A percentile compares a stretch with the other conserved stretches of the same genome.
Conservation (phyloP, 495 filamentous ascomycete species). For the Sporormia fimetaria region DNA sequence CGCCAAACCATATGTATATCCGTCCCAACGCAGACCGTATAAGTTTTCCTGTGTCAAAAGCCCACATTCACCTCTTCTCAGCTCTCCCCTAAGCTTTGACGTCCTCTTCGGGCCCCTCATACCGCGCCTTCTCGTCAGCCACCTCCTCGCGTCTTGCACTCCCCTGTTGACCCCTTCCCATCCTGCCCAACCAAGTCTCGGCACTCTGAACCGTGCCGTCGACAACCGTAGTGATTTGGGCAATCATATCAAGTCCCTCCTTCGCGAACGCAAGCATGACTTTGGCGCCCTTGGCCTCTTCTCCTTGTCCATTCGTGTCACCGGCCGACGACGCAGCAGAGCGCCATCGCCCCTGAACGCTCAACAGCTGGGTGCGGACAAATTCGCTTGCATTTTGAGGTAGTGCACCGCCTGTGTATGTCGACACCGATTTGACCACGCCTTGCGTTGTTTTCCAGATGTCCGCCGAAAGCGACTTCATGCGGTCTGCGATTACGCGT, state of each 20-base stretch:
- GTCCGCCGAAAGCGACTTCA: constrained; percentile 58
- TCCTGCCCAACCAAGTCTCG: constrained; percentile 71
- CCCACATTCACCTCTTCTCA: too few species aligned
- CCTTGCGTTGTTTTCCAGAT: constrained; percentile 64
- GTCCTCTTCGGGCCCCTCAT: too few species aligned
- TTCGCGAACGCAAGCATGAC: constrained; percentile 69
- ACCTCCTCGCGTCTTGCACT: too few species aligned
- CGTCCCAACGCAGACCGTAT: too few species aligned
- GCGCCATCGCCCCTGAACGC: constrained; percentile 65
- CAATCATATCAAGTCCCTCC: constrained; percentile 82
- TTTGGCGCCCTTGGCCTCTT: constrained; percentile 46
- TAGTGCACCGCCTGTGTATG: constrained; percentile 71
- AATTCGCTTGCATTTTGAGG: constrained; percentile 71
- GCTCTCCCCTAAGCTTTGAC: too few species aligned
- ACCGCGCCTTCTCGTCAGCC: too few species aligned
- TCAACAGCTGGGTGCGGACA: constrained; percentile 67
- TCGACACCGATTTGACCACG: constrained; percentile 67
- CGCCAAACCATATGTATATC: too few species aligned
- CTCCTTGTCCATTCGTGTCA: constrained; percentile 26
- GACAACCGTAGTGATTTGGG: constrained; percentile 67
- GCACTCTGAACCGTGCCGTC: constrained; percentile 76
- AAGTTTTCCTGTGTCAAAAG: too few species aligned
- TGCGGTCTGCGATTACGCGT: constrained; percentile 43
- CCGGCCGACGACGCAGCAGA: constrained; percentile 41
- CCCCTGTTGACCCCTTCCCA: constrained; percentile 43